phyloP scores from a whole-genome alignment of 2,329 filamentous ascomycete genomes.

The Monosporascus sp. region DNA sequence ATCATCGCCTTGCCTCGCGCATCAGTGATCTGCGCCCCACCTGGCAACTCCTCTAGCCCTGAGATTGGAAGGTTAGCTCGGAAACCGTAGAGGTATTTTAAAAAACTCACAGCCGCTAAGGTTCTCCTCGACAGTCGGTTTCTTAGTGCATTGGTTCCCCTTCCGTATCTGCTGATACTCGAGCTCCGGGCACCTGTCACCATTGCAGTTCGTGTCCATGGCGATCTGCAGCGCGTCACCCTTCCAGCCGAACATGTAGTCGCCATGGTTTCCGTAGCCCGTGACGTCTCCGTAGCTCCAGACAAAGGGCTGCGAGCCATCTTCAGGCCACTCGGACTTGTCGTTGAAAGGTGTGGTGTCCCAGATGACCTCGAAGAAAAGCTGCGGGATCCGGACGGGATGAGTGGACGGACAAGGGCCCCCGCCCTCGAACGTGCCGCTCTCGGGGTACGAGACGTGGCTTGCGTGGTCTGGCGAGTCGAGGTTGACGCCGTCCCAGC shows the following conservation, averaged over 20 bases:
- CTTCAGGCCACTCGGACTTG: slow-evolving; percentile 2
- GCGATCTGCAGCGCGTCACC: slow-evolving; percentile 33
- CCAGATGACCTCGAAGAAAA: slow-evolving; percentile 19
- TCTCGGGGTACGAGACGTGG: slow-evolving; percentile 43
- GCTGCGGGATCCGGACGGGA: slow-evolving; percentile 15
- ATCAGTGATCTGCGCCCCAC: neutral
- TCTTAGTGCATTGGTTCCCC: neutral
- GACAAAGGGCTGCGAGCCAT: slow-evolving; percentile 24
- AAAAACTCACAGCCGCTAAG: neutral
- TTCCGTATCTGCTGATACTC: neutral
- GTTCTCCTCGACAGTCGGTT: neutral
- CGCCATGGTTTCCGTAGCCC: slow-evolving; percentile 31
- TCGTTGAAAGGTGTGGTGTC: slow-evolving; percentile 14
- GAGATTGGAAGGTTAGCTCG: neutral
- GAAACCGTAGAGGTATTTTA: neutral
- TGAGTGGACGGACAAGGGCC: slow-evolving; percentile 35
- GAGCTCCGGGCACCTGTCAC: neutral
- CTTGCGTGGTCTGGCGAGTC: slow-evolving; percentile 41
- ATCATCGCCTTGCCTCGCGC: neutral
- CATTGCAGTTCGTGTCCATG: slow-evolving; percentile 21
- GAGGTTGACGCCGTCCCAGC: slow-evolving; percentile 47
- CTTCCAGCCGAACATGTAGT: slow-evolving; percentile 37
- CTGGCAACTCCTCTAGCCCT: neutral
- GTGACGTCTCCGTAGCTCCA: slow-evolving; percentile 32
- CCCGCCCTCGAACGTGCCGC: slow-evolving; percentile 21